A percentile compares a stretch with the other conserved stretches of the same genome.
Evolutionary conservation across 2,329 filamentous ascomycete species (phyloP).

Genomic region (Pseudonectria buxi): DNA sequence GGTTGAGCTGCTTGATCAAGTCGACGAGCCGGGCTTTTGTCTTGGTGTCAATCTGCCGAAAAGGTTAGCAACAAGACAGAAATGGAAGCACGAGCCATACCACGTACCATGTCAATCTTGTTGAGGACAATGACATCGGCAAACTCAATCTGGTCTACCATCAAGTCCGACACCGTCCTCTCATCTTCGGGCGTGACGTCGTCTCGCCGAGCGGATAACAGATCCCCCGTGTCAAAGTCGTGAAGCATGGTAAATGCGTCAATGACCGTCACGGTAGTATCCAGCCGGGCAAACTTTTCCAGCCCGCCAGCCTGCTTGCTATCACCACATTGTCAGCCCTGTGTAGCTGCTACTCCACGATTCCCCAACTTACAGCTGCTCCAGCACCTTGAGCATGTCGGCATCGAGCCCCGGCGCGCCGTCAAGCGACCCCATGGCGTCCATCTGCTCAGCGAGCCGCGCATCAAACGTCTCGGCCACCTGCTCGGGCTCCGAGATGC

Average conservation of each 20-base stretch:
- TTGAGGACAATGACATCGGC: slow-evolving; percentile 67
- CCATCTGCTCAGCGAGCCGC: slow-evolving; percentile 44
- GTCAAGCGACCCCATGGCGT: slow-evolving; percentile 24
- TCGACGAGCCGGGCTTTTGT: slow-evolving; percentile 41
- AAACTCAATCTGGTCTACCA: slow-evolving; percentile 74
- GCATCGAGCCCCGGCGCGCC: slow-evolving; percentile 27
- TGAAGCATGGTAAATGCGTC: slow-evolving; percentile 67
- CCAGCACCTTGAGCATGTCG: slow-evolving; percentile 28
- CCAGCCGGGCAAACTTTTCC: slow-evolving; percentile 58
- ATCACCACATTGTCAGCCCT: neutral
- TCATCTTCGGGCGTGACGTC: slow-evolving; percentile 63
- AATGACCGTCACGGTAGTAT: slow-evolving; percentile 66
- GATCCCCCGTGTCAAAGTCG: slow-evolving; percentile 64
- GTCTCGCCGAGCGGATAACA: slow-evolving; percentile 56
- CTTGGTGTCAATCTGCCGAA: slow-evolving; percentile 29
- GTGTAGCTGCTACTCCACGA: no score
- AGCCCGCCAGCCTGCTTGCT: slow-evolving; percentile 54
- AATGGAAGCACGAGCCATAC: rapidly evolving
- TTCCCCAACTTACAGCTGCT: slow-evolving; percentile 29
- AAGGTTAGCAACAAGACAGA: neutral
- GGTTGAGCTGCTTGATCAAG: slow-evolving; percentile 58
- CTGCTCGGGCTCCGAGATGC: slow-evolving; percentile 67
- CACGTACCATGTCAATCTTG: slow-evolving; percentile 57
- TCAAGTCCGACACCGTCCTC: slow-evolving; percentile 65
- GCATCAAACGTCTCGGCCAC: slow-evolving; percentile 67